phyloP scores from a whole-genome alignment of 1,139 yeast genomes.

The Nakaseomyces delphensis region DNA sequence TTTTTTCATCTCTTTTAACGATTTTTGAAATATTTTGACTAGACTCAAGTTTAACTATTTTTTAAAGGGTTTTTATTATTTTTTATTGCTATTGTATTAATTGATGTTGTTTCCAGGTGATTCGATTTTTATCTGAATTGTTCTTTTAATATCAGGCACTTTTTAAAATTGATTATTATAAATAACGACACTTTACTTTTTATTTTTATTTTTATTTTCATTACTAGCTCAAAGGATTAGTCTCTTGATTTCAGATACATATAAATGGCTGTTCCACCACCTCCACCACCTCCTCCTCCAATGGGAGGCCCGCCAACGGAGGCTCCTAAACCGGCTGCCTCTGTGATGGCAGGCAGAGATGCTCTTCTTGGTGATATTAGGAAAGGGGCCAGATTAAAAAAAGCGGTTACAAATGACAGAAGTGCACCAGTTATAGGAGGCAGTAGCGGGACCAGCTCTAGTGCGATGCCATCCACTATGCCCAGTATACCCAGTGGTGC shows the following conservation, averaged over 20 bases:
- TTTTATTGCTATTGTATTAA: background rate
- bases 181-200: no score
- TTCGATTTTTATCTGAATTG: no score
- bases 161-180: no score
- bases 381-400: slow-evolving; percentile 66
- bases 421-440: slow-evolving; percentile 45
- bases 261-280: slow-evolving; percentile 28
- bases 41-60: background rate
- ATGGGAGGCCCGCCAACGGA: slow-evolving; percentile 22
- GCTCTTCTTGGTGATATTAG: slow-evolving; percentile 83
- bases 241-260: no score
- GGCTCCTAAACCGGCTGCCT: slow-evolving; percentile 19
- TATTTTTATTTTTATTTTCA: no score
- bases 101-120: no score
- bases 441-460: slow-evolving; percentile 11
- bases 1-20: no score
- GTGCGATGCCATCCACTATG: slow-evolving; percentile 10
- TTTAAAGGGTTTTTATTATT: background rate
- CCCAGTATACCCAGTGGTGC: slow-evolving; percentile 10
- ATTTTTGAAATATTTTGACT: no score
- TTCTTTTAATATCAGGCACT: no score
- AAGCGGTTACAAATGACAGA: slow-evolving; percentile 66
- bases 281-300: slow-evolving; percentile 31
- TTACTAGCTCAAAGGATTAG: no score
- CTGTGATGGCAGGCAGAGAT: slow-evolving; percentile 45